Percentiles rank a stretch among this genome's conserved stretches.
These are phyloP conservation scores for Datisca glomerata DNA, from an alignment of 306 rosid species.

Conservation along the genomic window DNA sequence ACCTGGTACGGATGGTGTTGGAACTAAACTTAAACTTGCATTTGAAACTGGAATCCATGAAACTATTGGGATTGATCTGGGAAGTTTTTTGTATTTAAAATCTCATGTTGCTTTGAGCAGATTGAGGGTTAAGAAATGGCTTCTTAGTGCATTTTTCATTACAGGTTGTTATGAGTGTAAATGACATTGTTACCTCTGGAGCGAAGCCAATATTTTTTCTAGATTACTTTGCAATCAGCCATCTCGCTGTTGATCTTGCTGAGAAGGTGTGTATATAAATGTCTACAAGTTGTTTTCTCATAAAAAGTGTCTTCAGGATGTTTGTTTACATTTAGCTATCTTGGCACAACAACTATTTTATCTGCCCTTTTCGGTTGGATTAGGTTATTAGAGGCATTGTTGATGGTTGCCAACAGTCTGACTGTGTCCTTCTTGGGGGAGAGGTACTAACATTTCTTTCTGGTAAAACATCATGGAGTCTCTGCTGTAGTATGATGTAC, in stretches of 20 bases:
- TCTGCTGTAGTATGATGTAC: no score
- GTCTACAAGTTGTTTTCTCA: conserved; percentile 1
- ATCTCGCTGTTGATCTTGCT: conserved; percentile 83
- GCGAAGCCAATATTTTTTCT: conserved; percentile 92
- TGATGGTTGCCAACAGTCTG: conserved; percentile 83
- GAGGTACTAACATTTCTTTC: no score
- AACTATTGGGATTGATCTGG: conserved; percentile 94
- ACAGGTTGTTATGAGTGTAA: conserved; percentile 97
- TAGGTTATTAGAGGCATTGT: conserved; percentile 91
- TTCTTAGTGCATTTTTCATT: conserved; percentile 1
- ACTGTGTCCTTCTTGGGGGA: conserved; percentile 79
- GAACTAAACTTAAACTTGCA: conserved; percentile 83
- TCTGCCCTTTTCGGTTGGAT: conserved; percentile 1
- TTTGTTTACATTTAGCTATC: no score
- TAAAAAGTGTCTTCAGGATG: background rate
- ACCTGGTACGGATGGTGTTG: conserved; percentile 94
- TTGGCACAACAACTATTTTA: no score
- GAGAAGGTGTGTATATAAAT: conserved; percentile 43
- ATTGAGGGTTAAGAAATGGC: background rate
- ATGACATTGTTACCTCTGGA: conserved; percentile 88
- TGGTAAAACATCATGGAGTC: no score
- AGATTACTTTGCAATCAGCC: conserved; percentile 89
- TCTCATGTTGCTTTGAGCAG: background rate
- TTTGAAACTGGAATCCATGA: conserved; percentile 86
- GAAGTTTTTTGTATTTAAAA: conserved; percentile 17